These are phyloP conservation scores for Ocimum tenuiflorum DNA, from an alignment of 257 asterid species.

Conservation along the genomic window DNA sequence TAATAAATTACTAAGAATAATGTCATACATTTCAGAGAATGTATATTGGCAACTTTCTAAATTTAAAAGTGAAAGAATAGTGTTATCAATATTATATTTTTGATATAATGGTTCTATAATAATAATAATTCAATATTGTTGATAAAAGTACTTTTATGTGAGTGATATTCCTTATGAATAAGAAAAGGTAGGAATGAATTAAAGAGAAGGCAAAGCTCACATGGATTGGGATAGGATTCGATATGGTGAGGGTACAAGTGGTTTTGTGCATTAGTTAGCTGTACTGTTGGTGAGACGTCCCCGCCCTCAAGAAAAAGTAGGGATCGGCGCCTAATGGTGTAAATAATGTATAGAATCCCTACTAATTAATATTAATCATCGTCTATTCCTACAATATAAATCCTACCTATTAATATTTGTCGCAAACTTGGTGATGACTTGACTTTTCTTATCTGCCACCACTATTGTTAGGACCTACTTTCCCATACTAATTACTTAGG, in stretches of 20 bases:
- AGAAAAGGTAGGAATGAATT: not conserved
- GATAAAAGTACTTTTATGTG: no score
- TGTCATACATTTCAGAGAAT: no score
- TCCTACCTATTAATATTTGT: conserved; percentile 9
- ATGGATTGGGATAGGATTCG: not conserved
- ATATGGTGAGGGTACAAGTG: conserved; percentile 13
- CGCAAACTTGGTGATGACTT: conserved; percentile 10
- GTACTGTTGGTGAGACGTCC: no score
- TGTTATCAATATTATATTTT: no score
- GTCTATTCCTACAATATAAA: conserved; percentile 13
- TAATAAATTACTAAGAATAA: no score
- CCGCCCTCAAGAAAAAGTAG: conserved; percentile 11
- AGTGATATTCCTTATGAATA: no score
- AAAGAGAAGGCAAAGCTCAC: not conserved
- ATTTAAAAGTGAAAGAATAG: no score
- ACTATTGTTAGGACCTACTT: conserved; percentile 2
- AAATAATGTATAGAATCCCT: not conserved
- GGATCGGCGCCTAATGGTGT: conserved; percentile 25
- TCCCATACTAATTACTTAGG: not conserved
- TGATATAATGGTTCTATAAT: no score
- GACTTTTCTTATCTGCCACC: conserved; percentile 21
- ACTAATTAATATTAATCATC: conserved; percentile 18
- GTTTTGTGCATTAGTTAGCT: conserved; percentile 17
- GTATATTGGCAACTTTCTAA: no score
- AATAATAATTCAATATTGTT: no score